Percentiles rank a stretch among this genome's conserved stretches.
phyloP scores from a whole-genome alignment of 1,284 basidiomycete species.

The Ceratobasidium sp. region DNA sequence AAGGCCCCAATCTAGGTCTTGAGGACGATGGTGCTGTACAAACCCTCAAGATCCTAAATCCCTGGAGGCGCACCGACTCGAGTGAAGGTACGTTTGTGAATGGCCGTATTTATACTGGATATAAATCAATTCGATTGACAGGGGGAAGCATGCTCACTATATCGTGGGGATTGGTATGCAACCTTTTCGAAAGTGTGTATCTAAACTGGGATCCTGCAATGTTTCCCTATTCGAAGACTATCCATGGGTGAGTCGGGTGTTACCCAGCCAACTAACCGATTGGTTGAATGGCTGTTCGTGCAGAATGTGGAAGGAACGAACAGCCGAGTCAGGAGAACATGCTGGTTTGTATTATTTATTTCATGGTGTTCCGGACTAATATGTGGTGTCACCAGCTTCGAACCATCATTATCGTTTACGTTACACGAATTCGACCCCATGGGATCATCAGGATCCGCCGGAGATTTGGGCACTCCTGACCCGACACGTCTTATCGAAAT shows the following conservation, averaged over 20 bases:
- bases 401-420: constrained; percentile 41
- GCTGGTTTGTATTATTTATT: background rate
- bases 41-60: constrained; percentile 67
- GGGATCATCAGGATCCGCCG: background rate
- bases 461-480: constrained; percentile 83
- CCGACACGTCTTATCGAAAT: constrained; percentile 71
- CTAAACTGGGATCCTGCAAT: constrained; percentile 84
- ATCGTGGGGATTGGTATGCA: constrained; percentile 77
- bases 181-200: constrained; percentile 82
- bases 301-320: constrained; percentile 16
- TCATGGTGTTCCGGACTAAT: background rate
- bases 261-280: too few relatives aligned
- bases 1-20: constrained; percentile 8
- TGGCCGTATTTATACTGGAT: background rate
- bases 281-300: background rate
- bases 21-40: constrained; percentile 57
- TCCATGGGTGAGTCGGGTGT: constrained; percentile 83
- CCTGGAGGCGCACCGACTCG: constrained; percentile 53
- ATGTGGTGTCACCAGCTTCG: constrained; percentile 17
- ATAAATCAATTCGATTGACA: background rate
- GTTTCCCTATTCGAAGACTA: constrained; percentile 60
- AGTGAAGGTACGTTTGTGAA: constrained; percentile 45
- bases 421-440: constrained; percentile 37
- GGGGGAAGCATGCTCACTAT: constrained; percentile 43
- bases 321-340: constrained; percentile 30